These are phyloP conservation scores for Aristolochia californica DNA, from an alignment of 164 flowering plant species.

Conservation along the genomic window DNA sequence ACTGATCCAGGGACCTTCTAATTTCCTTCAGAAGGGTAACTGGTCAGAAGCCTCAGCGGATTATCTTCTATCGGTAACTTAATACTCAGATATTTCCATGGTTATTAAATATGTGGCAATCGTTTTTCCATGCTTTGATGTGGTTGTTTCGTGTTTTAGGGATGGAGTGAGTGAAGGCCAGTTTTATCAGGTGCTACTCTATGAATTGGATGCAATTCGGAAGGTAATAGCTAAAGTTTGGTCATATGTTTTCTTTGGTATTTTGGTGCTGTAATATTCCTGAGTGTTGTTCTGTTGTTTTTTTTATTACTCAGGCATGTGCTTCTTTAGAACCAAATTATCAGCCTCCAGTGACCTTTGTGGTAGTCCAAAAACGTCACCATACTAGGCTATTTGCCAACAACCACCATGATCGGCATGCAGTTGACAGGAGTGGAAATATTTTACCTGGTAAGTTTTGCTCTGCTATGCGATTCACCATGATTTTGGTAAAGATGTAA, in stretches of 20 bases:
- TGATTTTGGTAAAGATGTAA: too few species aligned
- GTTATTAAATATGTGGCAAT: too few species aligned
- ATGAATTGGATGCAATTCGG: constrained; percentile 83
- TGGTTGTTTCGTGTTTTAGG: constrained; percentile 21
- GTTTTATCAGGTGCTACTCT: constrained; percentile 73
- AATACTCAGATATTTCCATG: too few species aligned
- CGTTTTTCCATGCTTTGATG: too few species aligned
- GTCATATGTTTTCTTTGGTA: too few species aligned
- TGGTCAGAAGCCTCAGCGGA: constrained; percentile 81
- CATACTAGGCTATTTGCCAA: constrained; percentile 51
- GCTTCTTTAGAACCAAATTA: constrained; percentile 44
- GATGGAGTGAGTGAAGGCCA: constrained; percentile 94
- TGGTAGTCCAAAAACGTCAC: constrained; percentile 61
- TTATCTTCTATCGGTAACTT: constrained; percentile 79
- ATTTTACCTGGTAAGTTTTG: constrained; percentile 35
- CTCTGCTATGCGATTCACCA: too few species aligned
- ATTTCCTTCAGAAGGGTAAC: constrained; percentile 84
- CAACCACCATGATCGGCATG: constrained; percentile 23
- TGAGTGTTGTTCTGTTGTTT: neutral
- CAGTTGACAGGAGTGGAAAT: constrained; percentile 52
- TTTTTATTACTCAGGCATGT: constrained; percentile 35
- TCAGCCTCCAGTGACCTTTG: constrained; percentile 55
- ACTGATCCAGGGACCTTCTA: constrained; percentile 66
- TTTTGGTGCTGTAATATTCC: too few species aligned
- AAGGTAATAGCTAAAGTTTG: too few species aligned